phyloP scores from a whole-genome alignment of 2,329 filamentous ascomycete genomes.

The Aspergillus jensenii region DNA sequence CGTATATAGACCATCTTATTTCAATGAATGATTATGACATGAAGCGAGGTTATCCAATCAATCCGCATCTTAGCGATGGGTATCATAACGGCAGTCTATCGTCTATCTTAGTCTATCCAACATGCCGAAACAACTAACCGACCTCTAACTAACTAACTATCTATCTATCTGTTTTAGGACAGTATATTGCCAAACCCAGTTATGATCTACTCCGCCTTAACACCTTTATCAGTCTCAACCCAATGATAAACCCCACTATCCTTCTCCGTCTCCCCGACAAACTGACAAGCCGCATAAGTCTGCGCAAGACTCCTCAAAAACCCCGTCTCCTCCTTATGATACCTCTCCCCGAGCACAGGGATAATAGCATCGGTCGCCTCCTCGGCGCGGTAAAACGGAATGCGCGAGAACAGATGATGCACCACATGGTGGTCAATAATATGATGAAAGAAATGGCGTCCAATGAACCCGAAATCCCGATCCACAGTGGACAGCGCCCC shows the following conservation, averaged over 20 bases:
- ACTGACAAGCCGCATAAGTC: slow-evolving; percentile 2
- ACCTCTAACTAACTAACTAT: background rate
- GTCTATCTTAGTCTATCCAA: too few relatives aligned
- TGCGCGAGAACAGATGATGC: slow-evolving; percentile 62
- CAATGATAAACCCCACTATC: slow-evolving; percentile 8
- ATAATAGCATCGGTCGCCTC: slow-evolving; percentile 60
- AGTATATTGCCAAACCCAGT: background rate
- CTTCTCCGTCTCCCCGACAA: slow-evolving; percentile 4
- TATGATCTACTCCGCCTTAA: background rate
- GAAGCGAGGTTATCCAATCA: background rate
- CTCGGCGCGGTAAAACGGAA: slow-evolving; percentile 62
- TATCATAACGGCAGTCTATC: background rate
- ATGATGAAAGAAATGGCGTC: slow-evolving; percentile 64
- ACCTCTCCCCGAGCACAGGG: slow-evolving; percentile 56
- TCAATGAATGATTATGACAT: slow-evolving; percentile 5
- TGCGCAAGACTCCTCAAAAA: slow-evolving; percentile 4
- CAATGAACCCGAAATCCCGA: slow-evolving; percentile 64
- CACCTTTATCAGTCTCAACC: background rate
- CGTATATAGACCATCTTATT: background rate
- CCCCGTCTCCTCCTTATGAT: slow-evolving; percentile 29
- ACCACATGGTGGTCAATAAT: slow-evolving; percentile 66
- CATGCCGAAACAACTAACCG: background rate
- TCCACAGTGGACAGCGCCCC: slow-evolving; percentile 65
- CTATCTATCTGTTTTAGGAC: too few relatives aligned
- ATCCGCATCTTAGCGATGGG: background rate